A percentile compares a stretch with the other conserved stretches of the same genome.
phyloP scores from a whole-genome alignment of 768 basidiomycete genomes.

The Wakefieldia striispora region DNA sequence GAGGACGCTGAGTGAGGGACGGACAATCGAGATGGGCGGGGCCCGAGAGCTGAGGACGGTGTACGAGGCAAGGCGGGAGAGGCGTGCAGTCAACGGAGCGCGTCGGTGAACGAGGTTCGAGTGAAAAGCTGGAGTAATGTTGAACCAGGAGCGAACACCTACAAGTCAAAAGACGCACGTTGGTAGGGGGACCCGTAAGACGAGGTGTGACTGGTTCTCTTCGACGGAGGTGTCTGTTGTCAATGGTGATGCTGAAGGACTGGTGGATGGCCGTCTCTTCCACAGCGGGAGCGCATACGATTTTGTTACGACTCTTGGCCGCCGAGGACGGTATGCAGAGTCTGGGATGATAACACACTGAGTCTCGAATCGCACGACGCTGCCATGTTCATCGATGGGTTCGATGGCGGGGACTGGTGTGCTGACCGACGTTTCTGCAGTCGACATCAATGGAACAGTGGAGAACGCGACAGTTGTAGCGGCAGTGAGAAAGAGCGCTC shows the following conservation, averaged over 20 bases:
- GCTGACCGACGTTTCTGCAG: background rate
- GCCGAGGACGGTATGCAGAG: constrained; percentile 36
- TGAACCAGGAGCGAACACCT: background rate
- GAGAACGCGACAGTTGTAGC: no score
- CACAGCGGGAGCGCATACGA: constrained; percentile 71
- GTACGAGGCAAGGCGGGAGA: constrained; percentile 56
- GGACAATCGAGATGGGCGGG: background rate
- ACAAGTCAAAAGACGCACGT: constrained; percentile 41
- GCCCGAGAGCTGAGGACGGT: constrained; percentile 35
- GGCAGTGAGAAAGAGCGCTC: no score
- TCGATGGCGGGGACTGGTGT: background rate
- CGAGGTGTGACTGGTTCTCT: constrained; percentile 43
- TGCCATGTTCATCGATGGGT: constrained; percentile 19
- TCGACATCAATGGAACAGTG: constrained; percentile 12
- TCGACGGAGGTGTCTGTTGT: constrained; percentile 17
- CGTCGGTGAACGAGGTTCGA: constrained; percentile 39
- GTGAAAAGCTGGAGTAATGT: constrained; percentile 39
- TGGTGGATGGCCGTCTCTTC: constrained; percentile 37
- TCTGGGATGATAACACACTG: constrained; percentile 79
- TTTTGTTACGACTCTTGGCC: constrained; percentile 56
- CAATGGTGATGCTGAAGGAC: constrained; percentile 14
- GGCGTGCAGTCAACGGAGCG: constrained; percentile 36
- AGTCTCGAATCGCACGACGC: constrained; percentile 65
- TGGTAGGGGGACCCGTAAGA: constrained; percentile 62
- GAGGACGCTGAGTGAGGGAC: constrained; percentile 10